phyloP scores from a whole-genome alignment of 2,329 filamentous ascomycete genomes.

The Microdochium trichocladiopsis region DNA sequence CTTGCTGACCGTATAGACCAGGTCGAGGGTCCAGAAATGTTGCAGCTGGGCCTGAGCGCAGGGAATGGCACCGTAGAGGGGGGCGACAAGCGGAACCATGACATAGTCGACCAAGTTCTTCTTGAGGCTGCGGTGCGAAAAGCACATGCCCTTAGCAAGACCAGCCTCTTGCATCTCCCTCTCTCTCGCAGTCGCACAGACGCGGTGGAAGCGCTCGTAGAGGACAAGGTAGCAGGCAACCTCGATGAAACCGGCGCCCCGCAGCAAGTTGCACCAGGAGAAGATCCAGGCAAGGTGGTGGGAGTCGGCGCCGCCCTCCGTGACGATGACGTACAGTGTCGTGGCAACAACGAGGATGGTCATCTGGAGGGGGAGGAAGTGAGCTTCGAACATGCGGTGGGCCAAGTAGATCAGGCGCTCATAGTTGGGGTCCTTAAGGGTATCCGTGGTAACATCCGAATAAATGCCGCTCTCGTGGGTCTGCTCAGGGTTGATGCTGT shows the following conservation, averaged over 20 bases:
- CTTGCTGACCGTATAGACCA: slow-evolving; percentile 67
- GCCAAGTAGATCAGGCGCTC: slow-evolving; percentile 50
- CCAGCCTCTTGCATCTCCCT: slow-evolving; percentile 61
- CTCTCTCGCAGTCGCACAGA: slow-evolving; percentile 53
- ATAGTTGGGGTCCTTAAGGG: slow-evolving; percentile 44
- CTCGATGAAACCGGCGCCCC: slow-evolving; percentile 54
- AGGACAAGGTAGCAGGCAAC: slow-evolving; percentile 57
- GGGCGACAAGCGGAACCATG: slow-evolving; percentile 60
- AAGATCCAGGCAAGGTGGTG: slow-evolving; percentile 53
- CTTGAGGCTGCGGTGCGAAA: slow-evolving; percentile 49
- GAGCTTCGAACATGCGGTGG: slow-evolving; percentile 66
- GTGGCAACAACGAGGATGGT: slow-evolving; percentile 57
- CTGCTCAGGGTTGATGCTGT: slow-evolving; percentile 29
- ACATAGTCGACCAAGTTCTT: slow-evolving; percentile 56
- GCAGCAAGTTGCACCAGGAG: slow-evolving; percentile 49
- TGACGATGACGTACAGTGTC: slow-evolving; percentile 49
- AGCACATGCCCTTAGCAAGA: slow-evolving; percentile 57
- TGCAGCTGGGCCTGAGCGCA: slow-evolving; percentile 60
- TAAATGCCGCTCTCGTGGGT: slow-evolving; percentile 43
- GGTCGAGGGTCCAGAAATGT: slow-evolving; percentile 62
- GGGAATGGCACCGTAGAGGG: slow-evolving; percentile 61
- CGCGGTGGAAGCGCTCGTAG: slow-evolving; percentile 61
- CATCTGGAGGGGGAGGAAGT: slow-evolving; percentile 64
- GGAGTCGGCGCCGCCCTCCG: slow-evolving; percentile 41
- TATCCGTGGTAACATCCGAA: slow-evolving; percentile 45